phyloP scores from a whole-genome alignment of 139 green algal species.

The Chlorella sp. region DNA sequence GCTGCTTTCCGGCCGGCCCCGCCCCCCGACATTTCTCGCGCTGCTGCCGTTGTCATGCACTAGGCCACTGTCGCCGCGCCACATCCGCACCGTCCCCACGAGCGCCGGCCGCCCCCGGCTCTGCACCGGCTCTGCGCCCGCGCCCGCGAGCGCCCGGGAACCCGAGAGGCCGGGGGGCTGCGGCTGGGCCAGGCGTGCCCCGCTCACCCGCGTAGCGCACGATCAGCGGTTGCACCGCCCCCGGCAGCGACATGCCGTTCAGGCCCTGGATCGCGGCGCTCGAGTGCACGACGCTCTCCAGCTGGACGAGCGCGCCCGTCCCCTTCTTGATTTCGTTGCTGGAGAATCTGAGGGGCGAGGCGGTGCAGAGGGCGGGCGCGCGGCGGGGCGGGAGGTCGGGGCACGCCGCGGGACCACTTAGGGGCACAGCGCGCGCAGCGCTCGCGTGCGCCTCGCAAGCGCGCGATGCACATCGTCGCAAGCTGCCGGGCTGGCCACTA shows the following conservation, averaged over 20 bases:
- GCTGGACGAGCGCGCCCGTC: conserved; percentile 56
- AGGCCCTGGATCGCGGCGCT: conserved; percentile 54
- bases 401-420: background rate
- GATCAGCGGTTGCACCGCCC: conserved; percentile 47
- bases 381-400: background rate
- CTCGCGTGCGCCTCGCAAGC: background rate
- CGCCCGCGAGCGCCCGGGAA: too few species aligned
- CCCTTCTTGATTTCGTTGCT: conserved; percentile 38
- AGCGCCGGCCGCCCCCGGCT: too few species aligned
- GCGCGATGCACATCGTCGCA: background rate
- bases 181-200: too few species aligned
- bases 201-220: conserved; percentile 57
- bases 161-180: too few species aligned
- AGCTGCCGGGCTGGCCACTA: background rate
- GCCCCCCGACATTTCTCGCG: too few species aligned
- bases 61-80: too few species aligned
- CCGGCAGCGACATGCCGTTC: conserved; percentile 46
- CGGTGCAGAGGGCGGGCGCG: background rate
- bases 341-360: conserved; percentile 15
- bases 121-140: too few species aligned
- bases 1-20: too few species aligned
- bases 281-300: conserved; percentile 50
- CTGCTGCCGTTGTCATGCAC: too few species aligned
- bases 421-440: background rate
- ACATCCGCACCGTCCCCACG: too few species aligned